Evolutionary conservation across 2,329 filamentous ascomycete genomes (phyloP).

Genomic region (Hypocreales sp.): DNA sequence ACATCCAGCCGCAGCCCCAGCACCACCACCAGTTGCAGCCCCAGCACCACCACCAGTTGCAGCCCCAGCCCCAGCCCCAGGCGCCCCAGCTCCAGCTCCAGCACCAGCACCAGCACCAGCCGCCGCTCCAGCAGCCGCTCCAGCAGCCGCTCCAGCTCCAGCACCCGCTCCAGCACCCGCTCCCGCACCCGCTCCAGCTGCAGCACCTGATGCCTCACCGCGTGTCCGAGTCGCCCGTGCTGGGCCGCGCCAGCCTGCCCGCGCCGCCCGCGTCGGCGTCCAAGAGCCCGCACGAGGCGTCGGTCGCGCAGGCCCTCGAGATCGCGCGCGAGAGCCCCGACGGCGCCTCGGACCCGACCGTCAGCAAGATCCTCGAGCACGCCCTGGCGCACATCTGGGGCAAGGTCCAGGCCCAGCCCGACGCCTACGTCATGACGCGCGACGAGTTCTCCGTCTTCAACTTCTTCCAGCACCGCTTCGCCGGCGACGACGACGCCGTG

Average conservation of each 20-base stretch:
- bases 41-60: not conserved
- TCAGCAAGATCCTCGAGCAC: conserved; percentile 49
- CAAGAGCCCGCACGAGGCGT: conserved; percentile 16
- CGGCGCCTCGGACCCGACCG: conserved; percentile 43
- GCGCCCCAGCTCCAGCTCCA: not conserved
- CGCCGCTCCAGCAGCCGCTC: not conserved
- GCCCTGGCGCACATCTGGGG: conserved; percentile 51
- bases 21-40: conserved; percentile 1
- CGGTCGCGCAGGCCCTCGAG: conserved; percentile 54
- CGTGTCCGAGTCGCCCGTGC: conserved; percentile 6
- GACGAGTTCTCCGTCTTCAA: conserved; percentile 83
- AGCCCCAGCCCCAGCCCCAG: not conserved
- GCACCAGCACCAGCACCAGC: not conserved
- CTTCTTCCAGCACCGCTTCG: conserved; percentile 58
- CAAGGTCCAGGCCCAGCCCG: conserved; percentile 47
- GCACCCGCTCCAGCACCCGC: not conserved
- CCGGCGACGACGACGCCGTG: conserved; percentile 31
- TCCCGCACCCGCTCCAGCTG: not conserved
- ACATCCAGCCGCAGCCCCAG: conserved; percentile 5
- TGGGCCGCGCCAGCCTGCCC: conserved; percentile 3
- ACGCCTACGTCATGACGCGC: conserved; percentile 55
- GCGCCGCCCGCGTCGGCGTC: conserved; percentile 2
- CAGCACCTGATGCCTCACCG: conserved; percentile 8
- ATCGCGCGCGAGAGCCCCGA: conserved; percentile 60
- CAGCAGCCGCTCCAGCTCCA: not conserved